Percentiles rank a stretch among this genome's conserved stretches.
Evolutionary conservation across 345 rosid genomes (phyloP).

Genomic region (Gossypium herbaceum): DNA sequence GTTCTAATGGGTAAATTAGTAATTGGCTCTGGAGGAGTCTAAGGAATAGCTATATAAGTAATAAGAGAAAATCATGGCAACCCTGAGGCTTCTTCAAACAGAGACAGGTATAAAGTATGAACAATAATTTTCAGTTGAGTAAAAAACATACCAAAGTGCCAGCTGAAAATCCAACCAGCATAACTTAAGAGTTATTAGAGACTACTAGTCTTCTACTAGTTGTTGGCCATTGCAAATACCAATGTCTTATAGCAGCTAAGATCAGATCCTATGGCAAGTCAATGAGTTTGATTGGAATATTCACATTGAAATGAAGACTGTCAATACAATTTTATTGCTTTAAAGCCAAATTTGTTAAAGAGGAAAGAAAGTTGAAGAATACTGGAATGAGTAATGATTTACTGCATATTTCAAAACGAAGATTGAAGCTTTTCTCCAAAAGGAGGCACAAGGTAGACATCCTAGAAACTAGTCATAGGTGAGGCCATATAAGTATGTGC

Average conservation of each 20-base stretch:
- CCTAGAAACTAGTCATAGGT: background rate
- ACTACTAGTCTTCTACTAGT: background rate
- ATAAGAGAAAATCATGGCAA: background rate
- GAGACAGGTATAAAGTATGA: background rate
- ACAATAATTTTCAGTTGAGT: background rate
- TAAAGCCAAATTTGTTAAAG: background rate
- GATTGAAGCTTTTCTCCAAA: background rate
- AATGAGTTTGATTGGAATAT: background rate
- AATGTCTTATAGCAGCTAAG: background rate
- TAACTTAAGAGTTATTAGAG: background rate
- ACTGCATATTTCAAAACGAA: background rate
- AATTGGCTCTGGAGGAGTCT: background rate
- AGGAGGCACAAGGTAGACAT: background rate
- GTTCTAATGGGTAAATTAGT: background rate
- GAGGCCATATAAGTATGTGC: background rate
- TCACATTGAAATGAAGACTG: background rate
- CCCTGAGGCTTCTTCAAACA: background rate
- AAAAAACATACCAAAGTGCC: background rate
- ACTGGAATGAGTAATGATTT: background rate
- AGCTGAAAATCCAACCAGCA: background rate
- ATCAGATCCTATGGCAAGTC: background rate
- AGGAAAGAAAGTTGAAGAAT: background rate
- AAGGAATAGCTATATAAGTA: background rate
- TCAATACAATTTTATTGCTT: background rate
- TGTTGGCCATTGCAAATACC: background rate